Evolutionary conservation across 768 basidiomycete genomes (phyloP).

Genomic region (Gymnopilus junonius): DNA sequence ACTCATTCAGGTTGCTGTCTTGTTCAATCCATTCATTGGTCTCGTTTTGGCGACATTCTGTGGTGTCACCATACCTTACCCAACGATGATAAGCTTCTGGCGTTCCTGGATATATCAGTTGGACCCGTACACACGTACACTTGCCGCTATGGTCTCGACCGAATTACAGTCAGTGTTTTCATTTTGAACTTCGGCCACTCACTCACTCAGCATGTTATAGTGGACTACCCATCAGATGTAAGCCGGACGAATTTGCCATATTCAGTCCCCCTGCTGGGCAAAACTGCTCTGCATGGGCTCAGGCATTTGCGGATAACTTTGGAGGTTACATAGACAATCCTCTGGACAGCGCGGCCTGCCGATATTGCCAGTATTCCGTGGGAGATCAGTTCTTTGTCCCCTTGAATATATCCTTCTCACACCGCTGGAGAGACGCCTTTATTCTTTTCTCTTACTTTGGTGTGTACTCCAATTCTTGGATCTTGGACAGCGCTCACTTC

Average conservation of each 20-base stretch:
- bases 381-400: slow-evolving; percentile 76
- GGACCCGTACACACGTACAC: slow-evolving; percentile 69
- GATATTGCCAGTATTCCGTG: slow-evolving; percentile 71
- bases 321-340: slow-evolving; percentile 81
- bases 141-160: slow-evolving; percentile 77
- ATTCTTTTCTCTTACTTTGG: slow-evolving; percentile 67
- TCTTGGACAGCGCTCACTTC: background rate
- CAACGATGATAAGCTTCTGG: slow-evolving; percentile 69
- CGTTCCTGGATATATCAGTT: slow-evolving; percentile 78
- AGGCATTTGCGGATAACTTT: slow-evolving; percentile 59
- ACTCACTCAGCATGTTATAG: slow-evolving; percentile 33
- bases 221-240: slow-evolving; percentile 67
- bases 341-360: slow-evolving; percentile 60
- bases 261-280: slow-evolving; percentile 79
- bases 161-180: slow-evolving; percentile 62
- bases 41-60: slow-evolving; percentile 74
- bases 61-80: slow-evolving; percentile 78
- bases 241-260: slow-evolving; percentile 65
- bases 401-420: slow-evolving; percentile 64
- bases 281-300: slow-evolving; percentile 73
- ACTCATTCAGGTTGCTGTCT: slow-evolving; percentile 59
- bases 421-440: slow-evolving; percentile 72
- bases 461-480: slow-evolving; percentile 30
- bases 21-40: slow-evolving; percentile 79
- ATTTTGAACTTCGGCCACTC: background rate